These are phyloP conservation scores for Gyromitra esculenta DNA, from an alignment of 2,329 filamentous ascomycete genomes.

Conservation along the genomic window DNA sequence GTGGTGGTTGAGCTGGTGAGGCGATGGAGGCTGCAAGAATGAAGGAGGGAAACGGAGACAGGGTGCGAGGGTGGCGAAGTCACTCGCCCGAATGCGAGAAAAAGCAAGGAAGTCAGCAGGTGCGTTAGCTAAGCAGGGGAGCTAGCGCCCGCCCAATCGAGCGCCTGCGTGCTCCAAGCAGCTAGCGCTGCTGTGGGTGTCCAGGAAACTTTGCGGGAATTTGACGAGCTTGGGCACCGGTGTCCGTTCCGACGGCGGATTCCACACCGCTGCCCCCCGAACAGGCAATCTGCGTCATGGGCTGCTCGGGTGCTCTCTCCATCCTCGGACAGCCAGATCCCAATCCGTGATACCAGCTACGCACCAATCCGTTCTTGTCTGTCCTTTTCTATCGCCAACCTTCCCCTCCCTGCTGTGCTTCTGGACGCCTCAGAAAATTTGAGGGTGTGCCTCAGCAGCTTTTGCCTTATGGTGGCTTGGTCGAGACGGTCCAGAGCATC, in stretches of 20 bases:
- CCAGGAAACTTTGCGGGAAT: conserved; percentile 42
- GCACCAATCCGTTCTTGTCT: conserved; percentile 41
- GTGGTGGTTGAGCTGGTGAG: conserved; percentile 50
- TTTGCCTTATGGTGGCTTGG: conserved; percentile 25
- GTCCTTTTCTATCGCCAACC: conserved; percentile 19
- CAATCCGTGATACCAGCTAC: conserved; percentile 29
- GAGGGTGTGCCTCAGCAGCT: conserved; percentile 21
- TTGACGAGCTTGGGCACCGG: conserved; percentile 35
- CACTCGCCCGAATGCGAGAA: conserved; percentile 37
- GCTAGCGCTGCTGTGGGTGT: conserved; percentile 8
- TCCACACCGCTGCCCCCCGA: conserved; percentile 32
- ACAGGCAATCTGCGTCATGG: conserved; percentile 45
- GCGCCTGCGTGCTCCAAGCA: conserved; percentile 4
- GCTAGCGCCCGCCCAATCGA: conserved; percentile 27
- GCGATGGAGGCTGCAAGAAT: conserved; percentile 49
- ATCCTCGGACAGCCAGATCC: conserved; percentile 25
- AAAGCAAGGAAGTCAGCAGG: conserved; percentile 47
- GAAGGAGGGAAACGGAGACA: conserved; percentile 44
- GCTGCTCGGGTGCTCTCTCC: conserved; percentile 28
- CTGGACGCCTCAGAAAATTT: conserved; percentile 21
- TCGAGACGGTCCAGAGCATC: conserved; percentile 16
- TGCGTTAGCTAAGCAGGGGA: conserved; percentile 30
- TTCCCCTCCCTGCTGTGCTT: conserved; percentile 10
- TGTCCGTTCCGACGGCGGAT: conserved; percentile 41
- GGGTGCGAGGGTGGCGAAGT: conserved; percentile 50